phyloP scores from a whole-genome alignment of 768 basidiomycete species.

The Auriscalpium microsporum region DNA sequence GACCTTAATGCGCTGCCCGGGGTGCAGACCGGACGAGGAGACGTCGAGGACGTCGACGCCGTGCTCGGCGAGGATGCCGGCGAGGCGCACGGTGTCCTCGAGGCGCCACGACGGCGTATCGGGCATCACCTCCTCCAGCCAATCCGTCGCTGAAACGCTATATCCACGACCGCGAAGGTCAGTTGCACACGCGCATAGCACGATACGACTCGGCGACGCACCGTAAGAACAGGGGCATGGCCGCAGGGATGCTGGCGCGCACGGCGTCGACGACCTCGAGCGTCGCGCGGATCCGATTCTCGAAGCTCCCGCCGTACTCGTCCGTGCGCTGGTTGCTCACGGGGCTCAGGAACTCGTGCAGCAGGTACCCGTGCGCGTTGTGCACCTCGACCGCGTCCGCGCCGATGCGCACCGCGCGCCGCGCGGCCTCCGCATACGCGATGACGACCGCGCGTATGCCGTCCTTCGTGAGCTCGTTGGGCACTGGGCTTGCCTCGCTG shows the following conservation, averaged over 20 bases:
- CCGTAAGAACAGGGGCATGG: constrained; percentile 69
- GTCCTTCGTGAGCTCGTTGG: constrained; percentile 28
- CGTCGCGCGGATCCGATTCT: constrained; percentile 46
- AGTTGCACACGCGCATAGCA: constrained; percentile 1
- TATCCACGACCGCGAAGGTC: not conserved
- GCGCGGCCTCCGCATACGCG: constrained; percentile 26
- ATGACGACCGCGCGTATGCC: constrained; percentile 31
- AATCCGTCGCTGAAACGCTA: constrained; percentile 66
- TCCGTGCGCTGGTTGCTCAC: constrained; percentile 34
- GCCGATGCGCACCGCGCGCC: constrained; percentile 20
- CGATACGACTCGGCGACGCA: constrained; percentile 17
- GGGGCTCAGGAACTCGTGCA: constrained; percentile 32
- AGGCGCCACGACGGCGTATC: constrained; percentile 58
- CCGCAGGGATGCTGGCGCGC: constrained; percentile 46
- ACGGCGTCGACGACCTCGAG: constrained; percentile 59
- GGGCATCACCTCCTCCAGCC: constrained; percentile 51
- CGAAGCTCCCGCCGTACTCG: constrained; percentile 41
- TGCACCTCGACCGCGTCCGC: constrained; percentile 20
- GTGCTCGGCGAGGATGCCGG: constrained; percentile 46
- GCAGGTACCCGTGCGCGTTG: constrained; percentile 20
- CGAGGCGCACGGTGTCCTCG: constrained; percentile 59
- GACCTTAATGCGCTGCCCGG: constrained; percentile 23
- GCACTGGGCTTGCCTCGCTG: constrained; percentile 25
- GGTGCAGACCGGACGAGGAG: constrained; percentile 52
- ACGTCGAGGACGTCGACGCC: constrained; percentile 75